Evolutionary conservation across 164 flowering plant species (phyloP).

Genomic region (Tinospora cordifolia): DNA sequence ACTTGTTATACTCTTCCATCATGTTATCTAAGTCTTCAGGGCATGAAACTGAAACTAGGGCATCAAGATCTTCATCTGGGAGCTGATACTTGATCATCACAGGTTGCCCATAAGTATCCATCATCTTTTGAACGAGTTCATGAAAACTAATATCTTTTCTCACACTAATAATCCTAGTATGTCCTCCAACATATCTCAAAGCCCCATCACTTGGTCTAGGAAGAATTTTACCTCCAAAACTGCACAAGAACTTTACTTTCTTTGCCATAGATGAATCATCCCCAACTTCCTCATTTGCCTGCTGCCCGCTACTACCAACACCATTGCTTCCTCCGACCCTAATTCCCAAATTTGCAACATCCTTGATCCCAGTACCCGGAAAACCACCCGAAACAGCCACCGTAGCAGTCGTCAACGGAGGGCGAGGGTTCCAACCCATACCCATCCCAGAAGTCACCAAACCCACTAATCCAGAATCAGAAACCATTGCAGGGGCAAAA

Average conservation of each 20-base stretch:
- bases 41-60: conserved; percentile 72
- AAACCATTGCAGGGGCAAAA: conserved; percentile 21
- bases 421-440: conserved; percentile 28
- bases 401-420: neutral
- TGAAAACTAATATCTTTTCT: conserved; percentile 45
- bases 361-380: neutral
- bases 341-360: conserved; percentile 9
- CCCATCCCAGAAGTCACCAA: conserved; percentile 25
- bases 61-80: conserved; percentile 93
- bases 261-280: conserved; percentile 44
- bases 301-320: too few relatives aligned
- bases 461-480: conserved; percentile 40
- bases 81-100: conserved; percentile 73
- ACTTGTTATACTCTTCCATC: conserved; percentile 86
- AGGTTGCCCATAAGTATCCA: conserved; percentile 44
- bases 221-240: conserved; percentile 85
- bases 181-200: conserved; percentile 86
- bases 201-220: conserved; percentile 81
- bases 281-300: conserved; percentile 31
- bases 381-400: neutral
- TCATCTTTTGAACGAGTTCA: conserved; percentile 58
- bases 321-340: conserved; percentile 26
- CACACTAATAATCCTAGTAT: conserved; percentile 65
- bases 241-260: conserved; percentile 70
- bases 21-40: conserved; percentile 78